Conservation (phyloP, 352 stramenopile species). For the Pythium monospermum region DNA sequence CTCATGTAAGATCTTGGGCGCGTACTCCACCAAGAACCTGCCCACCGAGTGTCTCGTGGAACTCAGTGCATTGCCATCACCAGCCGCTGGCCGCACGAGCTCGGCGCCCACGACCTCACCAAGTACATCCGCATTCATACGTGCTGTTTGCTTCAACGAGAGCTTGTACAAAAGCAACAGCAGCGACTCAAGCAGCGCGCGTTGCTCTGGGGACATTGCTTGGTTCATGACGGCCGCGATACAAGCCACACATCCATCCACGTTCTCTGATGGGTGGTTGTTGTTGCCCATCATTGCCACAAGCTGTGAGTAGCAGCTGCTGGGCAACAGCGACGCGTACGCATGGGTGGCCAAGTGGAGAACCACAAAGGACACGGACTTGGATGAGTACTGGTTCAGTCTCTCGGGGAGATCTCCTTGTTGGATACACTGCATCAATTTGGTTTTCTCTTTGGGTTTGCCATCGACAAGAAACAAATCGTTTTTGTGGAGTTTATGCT, state of each 20-base stretch:
- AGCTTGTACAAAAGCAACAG: constrained; percentile 29
- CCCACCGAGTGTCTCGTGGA: constrained; percentile 7
- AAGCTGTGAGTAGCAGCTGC: background rate
- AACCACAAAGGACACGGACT: constrained; percentile 22
- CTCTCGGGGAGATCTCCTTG: constrained; percentile 21
- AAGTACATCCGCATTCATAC: constrained; percentile 6
- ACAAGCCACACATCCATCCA: background rate
- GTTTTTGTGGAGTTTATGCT: constrained; percentile 35
- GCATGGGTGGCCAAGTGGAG: constrained; percentile 15
- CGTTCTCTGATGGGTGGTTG: background rate
- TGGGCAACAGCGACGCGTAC: constrained; percentile 24
- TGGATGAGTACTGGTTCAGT: constrained; percentile 27
- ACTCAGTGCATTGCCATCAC: background rate
- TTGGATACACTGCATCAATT: constrained; percentile 16
- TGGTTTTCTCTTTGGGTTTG: constrained; percentile 17
- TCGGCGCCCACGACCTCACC: constrained; percentile 15
- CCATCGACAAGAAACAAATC: constrained; percentile 27
- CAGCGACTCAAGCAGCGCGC: constrained; percentile 25
- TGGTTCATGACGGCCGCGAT: background rate
- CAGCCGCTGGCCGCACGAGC: constrained; percentile 2
- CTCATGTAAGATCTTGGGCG: constrained; percentile 15
- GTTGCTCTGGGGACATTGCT: constrained; percentile 12
- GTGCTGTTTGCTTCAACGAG: constrained; percentile 16
- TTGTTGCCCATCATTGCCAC: background rate
- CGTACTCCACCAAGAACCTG: constrained; percentile 21